phyloP scores from a whole-genome alignment of 208 protist genomes.

The Trypanosoma theileri region DNA sequence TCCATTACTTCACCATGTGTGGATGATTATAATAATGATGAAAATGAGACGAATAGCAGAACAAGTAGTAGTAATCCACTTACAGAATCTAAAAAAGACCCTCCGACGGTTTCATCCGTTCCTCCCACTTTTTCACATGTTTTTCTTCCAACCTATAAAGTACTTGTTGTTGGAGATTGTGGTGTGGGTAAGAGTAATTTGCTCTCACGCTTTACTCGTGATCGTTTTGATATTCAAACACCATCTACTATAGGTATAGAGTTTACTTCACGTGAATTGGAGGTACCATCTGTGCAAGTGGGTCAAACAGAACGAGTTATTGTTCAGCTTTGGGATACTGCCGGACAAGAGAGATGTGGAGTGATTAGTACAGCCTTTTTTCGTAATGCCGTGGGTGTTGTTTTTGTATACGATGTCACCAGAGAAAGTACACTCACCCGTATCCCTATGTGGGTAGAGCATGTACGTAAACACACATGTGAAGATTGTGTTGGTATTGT shows the following conservation, averaged over 20 bases:
- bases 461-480: conserved; percentile 31
- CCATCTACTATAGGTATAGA: conserved; percentile 96
- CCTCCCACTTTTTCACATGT: not conserved
- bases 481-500: conserved; percentile 53
- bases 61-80: not conserved
- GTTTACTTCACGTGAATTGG: conserved; percentile 94
- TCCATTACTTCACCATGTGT: no score
- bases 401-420: conserved; percentile 56
- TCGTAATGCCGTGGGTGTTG: conserved; percentile 43
- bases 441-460: conserved; percentile 34
- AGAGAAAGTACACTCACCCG: conserved; percentile 37
- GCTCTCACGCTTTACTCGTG: conserved; percentile 93
- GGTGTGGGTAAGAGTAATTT: conserved; percentile 95
- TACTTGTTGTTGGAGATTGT: conserved; percentile 94
- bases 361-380: conserved; percentile 51
- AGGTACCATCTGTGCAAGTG: conserved; percentile 55
- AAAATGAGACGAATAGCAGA: not conserved
- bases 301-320: conserved; percentile 51
- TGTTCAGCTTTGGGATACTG: conserved; percentile 80
- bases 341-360: conserved; percentile 42
- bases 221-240: conserved; percentile 84
- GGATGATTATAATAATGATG: no score
- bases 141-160: conserved; percentile 93
- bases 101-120: not conserved
- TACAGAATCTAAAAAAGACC: not conserved